These are phyloP conservation scores for Cyberlindnera maclurae DNA, from an alignment of 805 yeast genomes.

Conservation along the genomic window DNA sequence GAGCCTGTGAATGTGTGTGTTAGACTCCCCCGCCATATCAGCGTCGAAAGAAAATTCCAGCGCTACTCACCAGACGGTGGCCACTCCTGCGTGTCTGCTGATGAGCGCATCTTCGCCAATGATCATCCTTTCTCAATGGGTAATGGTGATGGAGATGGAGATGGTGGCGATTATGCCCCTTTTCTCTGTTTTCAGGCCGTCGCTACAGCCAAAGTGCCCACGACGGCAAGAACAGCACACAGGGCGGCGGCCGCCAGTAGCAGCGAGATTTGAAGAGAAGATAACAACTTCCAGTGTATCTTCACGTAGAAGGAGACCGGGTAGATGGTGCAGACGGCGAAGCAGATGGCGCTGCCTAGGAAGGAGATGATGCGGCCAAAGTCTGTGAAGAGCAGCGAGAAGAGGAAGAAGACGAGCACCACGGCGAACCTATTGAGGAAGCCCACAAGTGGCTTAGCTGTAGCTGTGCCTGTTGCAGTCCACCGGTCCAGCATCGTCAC, in stretches of 20 bases:
- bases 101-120: slow-evolving; percentile 19
- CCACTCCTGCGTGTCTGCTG: slow-evolving; percentile 21
- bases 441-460: neutral
- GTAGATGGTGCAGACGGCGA: slow-evolving; percentile 61
- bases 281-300: slow-evolving; percentile 34
- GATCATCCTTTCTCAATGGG: too few relatives aligned
- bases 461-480: slow-evolving; percentile 6
- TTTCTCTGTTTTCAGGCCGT: slow-evolving; percentile 6
- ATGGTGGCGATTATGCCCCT: neutral
- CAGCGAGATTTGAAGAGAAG: slow-evolving; percentile 19
- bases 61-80: slow-evolving; percentile 24
- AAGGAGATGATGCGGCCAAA: slow-evolving; percentile 72
- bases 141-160: neutral
- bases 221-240: slow-evolving; percentile 11
- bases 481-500: slow-evolving; percentile 50
- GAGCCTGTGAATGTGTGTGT: slow-evolving; percentile 19
- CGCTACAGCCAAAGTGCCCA: slow-evolving; percentile 23
- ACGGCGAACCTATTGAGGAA: slow-evolving; percentile 15
- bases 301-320: slow-evolving; percentile 61
- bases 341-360: slow-evolving; percentile 67
- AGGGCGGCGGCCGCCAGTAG: slow-evolving; percentile 5
- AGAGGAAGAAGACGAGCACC: slow-evolving; percentile 33
- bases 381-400: slow-evolving; percentile 55
- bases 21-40: too few relatives aligned
- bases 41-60: neutral